Conservation (phyloP, 176 grass and related monocot species). For the Aegilops speltoides region DNA sequence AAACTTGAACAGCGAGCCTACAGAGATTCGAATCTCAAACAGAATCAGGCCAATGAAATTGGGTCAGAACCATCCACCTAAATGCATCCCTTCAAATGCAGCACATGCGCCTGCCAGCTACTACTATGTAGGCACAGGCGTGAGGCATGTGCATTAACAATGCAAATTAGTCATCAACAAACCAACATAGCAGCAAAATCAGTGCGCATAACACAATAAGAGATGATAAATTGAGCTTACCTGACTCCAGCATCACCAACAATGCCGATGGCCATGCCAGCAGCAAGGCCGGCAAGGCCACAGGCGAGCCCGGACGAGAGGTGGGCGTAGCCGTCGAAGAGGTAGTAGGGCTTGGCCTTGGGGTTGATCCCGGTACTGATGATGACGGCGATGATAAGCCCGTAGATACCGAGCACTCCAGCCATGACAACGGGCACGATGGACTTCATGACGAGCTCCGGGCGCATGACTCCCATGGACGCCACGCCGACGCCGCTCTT, state of each 20-base stretch:
- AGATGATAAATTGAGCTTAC: constrained; percentile 20
- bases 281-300: constrained; percentile 59
- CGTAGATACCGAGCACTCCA: constrained; percentile 73
- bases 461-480: constrained; percentile 74
- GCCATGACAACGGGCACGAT: constrained; percentile 80
- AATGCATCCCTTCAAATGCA: background rate
- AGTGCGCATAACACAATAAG: background rate
- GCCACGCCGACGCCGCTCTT: constrained; percentile 71
- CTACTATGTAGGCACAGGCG: background rate
- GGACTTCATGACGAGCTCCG: constrained; percentile 76
- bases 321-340: constrained; percentile 69
- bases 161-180: background rate
- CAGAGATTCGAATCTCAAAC: background rate
- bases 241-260: constrained; percentile 71
- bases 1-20: background rate
- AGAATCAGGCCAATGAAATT: background rate
- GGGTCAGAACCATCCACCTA: background rate
- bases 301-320: constrained; percentile 64
- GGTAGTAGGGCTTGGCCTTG: constrained; percentile 74
- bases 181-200: background rate
- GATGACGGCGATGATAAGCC: constrained; percentile 70
- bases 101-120: background rate
- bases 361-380: constrained; percentile 78
- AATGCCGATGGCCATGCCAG: constrained; percentile 72
- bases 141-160: background rate